Conservation (phyloP, 2,329 filamentous ascomycete genomes). For the Ophiostoma ips region DNA sequence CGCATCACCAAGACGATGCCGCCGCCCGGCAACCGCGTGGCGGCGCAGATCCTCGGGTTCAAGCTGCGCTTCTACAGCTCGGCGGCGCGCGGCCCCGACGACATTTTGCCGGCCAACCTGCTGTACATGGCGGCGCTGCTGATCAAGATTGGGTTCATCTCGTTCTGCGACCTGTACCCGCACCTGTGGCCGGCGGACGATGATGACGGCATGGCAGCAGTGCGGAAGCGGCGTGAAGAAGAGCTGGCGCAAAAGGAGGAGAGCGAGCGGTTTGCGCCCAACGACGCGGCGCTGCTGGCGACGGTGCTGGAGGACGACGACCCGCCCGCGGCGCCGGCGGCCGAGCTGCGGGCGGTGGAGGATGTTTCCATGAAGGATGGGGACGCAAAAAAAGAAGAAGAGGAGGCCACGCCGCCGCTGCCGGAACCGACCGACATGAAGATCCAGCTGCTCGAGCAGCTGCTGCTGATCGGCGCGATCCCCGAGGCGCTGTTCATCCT, state of each 20-base stretch:
- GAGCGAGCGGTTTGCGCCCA: slow-evolving; percentile 53
- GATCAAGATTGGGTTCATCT: slow-evolving; percentile 96
- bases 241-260: slow-evolving; percentile 69
- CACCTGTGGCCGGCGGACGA: slow-evolving; percentile 81
- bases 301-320: slow-evolving; percentile 83
- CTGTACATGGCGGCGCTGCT: slow-evolving; percentile 83
- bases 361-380: slow-evolving; percentile 25
- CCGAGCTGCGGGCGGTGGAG: neutral
- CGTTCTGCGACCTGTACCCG: slow-evolving; percentile 76
- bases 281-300: slow-evolving; percentile 71
- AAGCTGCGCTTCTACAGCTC: slow-evolving; percentile 94
- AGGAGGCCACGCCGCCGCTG: slow-evolving; percentile 17
- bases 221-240: slow-evolving; percentile 56
- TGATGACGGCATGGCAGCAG: slow-evolving; percentile 67
- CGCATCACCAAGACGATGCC: slow-evolving; percentile 67
- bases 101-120: slow-evolving; percentile 78
- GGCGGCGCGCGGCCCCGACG: slow-evolving; percentile 53
- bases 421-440: slow-evolving; percentile 41
- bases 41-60: slow-evolving; percentile 90
- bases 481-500: slow-evolving; percentile 82
- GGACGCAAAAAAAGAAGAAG: slow-evolving; percentile 51
- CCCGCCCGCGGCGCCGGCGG: slow-evolving; percentile 28
- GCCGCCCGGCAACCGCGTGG: slow-evolving; percentile 74
- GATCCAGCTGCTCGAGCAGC: slow-evolving; percentile 64
- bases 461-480: slow-evolving; percentile 81